Evolutionary conservation across 1,284 basidiomycete genomes (phyloP), one percentile per base, ranked within the genome.

Genomic region (Lignosus rhinocerotis): DNA sequence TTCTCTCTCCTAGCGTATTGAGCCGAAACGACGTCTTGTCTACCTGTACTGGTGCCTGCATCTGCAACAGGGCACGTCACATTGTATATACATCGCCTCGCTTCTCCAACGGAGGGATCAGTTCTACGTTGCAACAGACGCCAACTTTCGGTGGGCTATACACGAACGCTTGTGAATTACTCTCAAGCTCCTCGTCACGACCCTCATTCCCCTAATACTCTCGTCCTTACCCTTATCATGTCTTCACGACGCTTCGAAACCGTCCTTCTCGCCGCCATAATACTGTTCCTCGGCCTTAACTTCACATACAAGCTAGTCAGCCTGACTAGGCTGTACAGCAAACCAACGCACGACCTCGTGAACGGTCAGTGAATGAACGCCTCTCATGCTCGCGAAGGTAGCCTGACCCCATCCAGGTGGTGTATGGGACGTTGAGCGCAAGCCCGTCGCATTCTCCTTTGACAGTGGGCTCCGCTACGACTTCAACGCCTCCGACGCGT

Each of bases 381-480:
- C 16, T 19, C 7, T 11, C 9, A 14, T 11, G 10, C 47, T 21
- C 32, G 9, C 9, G 11, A 4, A 6, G 6, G 36, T 33, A 38
- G 14, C 38, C 31, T 31, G 9, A 21, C 34, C 10, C 11, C 19
- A 5, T 19, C 6, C 44, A 64, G 62, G 53, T 11, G 62, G 62
- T 11, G 43, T 60, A 7, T 62, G 59, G 59, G 50, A 61, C 17
- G 57, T 62, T 41, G 63, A 65, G 45, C 59, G 65, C 34, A 53
- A 53, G 43, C 61, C 58, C 47, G 65, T 67, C 7, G 56, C 53
- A 3, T 58, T 65, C 56, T 54, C 62, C 32, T 63, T 65, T 51
- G 63, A 67, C 56, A 51, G 53, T 51, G 60, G 60, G 31, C 56
- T 60, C 31, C 61, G 50, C 51, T 60, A 65, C 52, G 60, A 56